Evolutionary conservation across 257 asterid species (phyloP).

Genomic region (Linaria vulgaris): DNA sequence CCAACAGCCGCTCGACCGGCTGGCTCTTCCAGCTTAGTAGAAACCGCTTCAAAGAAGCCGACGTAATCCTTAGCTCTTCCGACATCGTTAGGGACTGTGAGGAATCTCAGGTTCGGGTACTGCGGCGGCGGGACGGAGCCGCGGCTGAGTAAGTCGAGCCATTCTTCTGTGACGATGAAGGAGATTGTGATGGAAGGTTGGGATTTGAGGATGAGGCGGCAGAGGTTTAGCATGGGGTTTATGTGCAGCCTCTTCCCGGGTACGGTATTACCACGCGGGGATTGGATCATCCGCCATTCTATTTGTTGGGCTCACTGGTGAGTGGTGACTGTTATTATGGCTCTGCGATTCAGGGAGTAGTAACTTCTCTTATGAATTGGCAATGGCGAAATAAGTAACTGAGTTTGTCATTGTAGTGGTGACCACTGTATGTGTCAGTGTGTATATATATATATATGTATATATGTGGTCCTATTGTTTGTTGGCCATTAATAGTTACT

Average conservation of each 20-base stretch:
- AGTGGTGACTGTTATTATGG: no score
- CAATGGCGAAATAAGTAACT: no score
- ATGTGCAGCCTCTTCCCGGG: conserved; percentile 32
- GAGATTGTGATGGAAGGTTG: conserved; percentile 30
- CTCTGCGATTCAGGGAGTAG: no score
- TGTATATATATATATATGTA: no score
- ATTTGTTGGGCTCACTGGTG: no score
- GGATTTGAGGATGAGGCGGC: conserved; percentile 32
- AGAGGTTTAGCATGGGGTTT: conserved; percentile 51
- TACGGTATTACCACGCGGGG: conserved; percentile 49
- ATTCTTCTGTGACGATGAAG: conserved; percentile 44
- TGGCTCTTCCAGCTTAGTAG: conserved; percentile 43
- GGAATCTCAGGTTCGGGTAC: conserved; percentile 34
- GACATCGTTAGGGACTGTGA: conserved; percentile 46
- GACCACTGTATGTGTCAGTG: no score
- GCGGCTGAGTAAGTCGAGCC: conserved; percentile 47
- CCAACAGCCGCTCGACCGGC: conserved; percentile 45
- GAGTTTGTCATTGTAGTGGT: no score
- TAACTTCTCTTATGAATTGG: no score
- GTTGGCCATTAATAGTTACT: no score
- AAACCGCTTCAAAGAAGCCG: conserved; percentile 28
- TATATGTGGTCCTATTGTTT: no score
- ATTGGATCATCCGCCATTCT: conserved; percentile 16
- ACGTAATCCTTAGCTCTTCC: conserved; percentile 39
- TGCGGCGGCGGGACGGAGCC: no score